These are phyloP conservation scores for Urtica urens DNA, from an alignment of 306 rosid species.

Conservation along the genomic window DNA sequence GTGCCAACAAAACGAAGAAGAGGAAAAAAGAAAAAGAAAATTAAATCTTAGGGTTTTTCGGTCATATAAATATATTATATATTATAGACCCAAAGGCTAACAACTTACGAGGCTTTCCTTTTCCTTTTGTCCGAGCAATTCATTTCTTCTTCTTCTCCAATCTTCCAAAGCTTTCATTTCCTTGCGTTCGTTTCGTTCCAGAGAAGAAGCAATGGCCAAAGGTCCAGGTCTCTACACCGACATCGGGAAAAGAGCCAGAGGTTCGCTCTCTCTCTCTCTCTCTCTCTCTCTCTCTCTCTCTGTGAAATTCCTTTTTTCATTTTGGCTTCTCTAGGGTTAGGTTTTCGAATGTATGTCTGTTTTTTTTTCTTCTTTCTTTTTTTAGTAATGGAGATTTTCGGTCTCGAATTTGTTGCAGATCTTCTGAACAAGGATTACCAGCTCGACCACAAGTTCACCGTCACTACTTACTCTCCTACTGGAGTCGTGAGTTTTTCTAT, in stretches of 20 bases:
- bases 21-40: conserved; percentile 15
- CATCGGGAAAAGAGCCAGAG: conserved; percentile 84
- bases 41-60: conserved; percentile 11
- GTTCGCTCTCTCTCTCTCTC: conserved; percentile 20
- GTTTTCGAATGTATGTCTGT: neutral
- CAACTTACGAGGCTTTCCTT: conserved; percentile 8
- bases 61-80: neutral
- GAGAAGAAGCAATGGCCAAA: conserved; percentile 52
- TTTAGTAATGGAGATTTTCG: neutral
- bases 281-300: neutral
- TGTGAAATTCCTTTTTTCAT: neutral
- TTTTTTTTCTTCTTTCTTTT: neutral
- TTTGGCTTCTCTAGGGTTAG: neutral
- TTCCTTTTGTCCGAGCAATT: conserved; percentile 6
- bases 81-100: neutral
- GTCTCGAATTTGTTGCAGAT: conserved; percentile 29
- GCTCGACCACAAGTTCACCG: conserved; percentile 79
- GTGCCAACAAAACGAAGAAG: neutral
- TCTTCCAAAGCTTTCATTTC: too few relatives aligned
- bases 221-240: conserved; percentile 96
- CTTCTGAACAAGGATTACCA: conserved; percentile 83
- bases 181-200: conserved; percentile 5
- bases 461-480: conserved; percentile 81
- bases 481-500: conserved; percentile 51
- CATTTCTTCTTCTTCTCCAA: conserved; percentile 4